A percentile compares a stretch with the other conserved stretches of the same genome.
These are phyloP conservation scores for Fusarium sp. DNA, from an alignment of 2,329 filamentous ascomycete species.

Conservation along the genomic window DNA sequence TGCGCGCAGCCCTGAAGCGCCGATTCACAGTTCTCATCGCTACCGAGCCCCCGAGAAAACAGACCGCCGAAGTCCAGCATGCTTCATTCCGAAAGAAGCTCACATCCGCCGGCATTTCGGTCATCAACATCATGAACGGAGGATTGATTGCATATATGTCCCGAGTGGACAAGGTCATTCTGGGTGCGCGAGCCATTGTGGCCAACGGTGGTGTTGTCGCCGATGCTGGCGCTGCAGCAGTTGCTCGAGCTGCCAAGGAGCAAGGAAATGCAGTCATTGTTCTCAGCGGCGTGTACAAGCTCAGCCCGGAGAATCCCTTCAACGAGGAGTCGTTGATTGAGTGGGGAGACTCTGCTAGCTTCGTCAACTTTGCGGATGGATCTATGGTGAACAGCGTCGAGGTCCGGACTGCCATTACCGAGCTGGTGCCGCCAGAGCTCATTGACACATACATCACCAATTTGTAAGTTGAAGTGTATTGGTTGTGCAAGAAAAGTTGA, in stretches of 20 bases:
- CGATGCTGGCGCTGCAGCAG: conserved; percentile 84
- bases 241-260: conserved; percentile 87
- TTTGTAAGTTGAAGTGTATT: conserved; percentile 58
- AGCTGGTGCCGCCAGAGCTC: conserved; percentile 83
- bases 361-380: conserved; percentile 84
- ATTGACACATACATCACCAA: conserved; percentile 91
- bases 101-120: conserved; percentile 81
- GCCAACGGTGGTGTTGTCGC: conserved; percentile 90
- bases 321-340: conserved; percentile 87
- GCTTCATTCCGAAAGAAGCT: conserved; percentile 82
- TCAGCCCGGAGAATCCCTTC: conserved; percentile 91
- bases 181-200: conserved; percentile 88
- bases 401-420: conserved; percentile 83
- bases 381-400: conserved; percentile 83
- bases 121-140: conserved; percentile 87
- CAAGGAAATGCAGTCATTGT: conserved; percentile 89
- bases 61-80: conserved; percentile 58
- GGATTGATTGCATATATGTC: conserved; percentile 96
- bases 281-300: conserved; percentile 91
- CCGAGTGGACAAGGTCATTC: conserved; percentile 93
- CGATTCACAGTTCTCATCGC: conserved; percentile 93
- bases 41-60: conserved; percentile 68
- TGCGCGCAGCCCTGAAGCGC: conserved; percentile 88
- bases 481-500: background rate
- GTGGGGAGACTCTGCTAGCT: conserved; percentile 84